Evolutionary conservation across 1,139 yeast genomes (phyloP).

Genomic region (Schizosaccharomyces versatilis): DNA sequence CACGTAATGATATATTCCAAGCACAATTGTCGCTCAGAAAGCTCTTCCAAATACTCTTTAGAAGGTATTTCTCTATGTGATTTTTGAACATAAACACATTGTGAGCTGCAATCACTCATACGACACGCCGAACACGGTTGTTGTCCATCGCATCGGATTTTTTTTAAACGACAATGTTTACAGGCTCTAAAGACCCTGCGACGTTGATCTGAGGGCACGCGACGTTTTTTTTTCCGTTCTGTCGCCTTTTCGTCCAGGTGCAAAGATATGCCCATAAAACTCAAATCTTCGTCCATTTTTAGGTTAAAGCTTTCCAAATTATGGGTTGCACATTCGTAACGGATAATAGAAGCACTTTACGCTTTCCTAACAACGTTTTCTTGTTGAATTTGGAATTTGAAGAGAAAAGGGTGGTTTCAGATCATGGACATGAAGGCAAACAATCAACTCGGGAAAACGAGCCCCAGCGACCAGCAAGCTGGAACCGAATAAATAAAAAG

Average conservation of each 20-base stretch:
- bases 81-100: neutral
- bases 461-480: no score
- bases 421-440: no score
- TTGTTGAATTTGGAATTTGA: no score
- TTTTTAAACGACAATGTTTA: conserved; percentile 1
- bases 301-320: no score
- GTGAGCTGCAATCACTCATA: no score
- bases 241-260: neutral
- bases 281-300: neutral
- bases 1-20: neutral
- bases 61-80: neutral
- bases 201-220: conserved; percentile 1
- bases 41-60: neutral
- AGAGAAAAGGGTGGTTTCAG: no score
- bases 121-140: neutral
- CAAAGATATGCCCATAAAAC: neutral
- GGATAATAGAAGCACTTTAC: no score
- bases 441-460: no score
- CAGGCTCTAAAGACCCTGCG: conserved; percentile 1
- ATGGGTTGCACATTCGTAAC: no score
- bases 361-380: no score
- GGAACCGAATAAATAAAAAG: no score
- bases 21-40: neutral
- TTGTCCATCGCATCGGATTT: neutral
- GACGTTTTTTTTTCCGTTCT: neutral